Percentiles rank a stretch among this genome's conserved stretches.
Evolutionary conservation across 768 basidiomycete genomes (phyloP).

Genomic region (Collybia sordida): DNA sequence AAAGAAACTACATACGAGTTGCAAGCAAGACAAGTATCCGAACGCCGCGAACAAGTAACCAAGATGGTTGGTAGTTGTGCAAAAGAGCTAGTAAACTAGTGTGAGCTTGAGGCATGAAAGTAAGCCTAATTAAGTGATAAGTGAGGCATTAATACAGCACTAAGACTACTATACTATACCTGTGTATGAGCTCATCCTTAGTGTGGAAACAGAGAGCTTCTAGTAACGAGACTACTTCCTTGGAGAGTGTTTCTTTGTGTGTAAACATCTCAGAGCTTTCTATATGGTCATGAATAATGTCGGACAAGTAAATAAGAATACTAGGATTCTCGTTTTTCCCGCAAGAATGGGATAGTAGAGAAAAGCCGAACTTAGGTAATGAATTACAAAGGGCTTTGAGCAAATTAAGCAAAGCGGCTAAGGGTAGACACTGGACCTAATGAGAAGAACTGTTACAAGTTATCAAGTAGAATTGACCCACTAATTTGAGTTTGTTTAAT

Average conservation of each 20-base stretch:
- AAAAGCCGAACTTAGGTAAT: constrained; percentile 45
- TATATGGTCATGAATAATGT: constrained; percentile 41
- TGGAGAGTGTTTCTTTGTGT: constrained; percentile 33
- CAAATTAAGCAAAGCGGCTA: constrained; percentile 55
- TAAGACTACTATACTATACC: constrained; percentile 23
- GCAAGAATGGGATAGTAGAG: constrained; percentile 29
- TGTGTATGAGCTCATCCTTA: constrained; percentile 39
- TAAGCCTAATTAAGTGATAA: constrained; percentile 9
- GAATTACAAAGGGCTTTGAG: constrained; percentile 44
- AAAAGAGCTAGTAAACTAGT: constrained; percentile 49
- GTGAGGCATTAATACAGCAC: neutral
- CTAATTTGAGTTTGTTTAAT: constrained; percentile 37
- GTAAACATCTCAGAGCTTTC: constrained; percentile 26
- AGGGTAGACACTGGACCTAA: constrained; percentile 36
- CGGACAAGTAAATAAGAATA: constrained; percentile 39
- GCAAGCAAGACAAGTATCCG: constrained; percentile 56
- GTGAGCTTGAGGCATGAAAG: constrained; percentile 36
- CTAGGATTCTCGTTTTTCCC: constrained; percentile 24
- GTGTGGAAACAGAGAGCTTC: constrained; percentile 53
- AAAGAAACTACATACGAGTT: constrained; percentile 42
- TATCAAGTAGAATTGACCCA: constrained; percentile 24
- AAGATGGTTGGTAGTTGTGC: constrained; percentile 46
- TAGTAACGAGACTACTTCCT: constrained; percentile 45
- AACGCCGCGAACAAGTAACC: constrained; percentile 47
- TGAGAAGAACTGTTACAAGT: constrained; percentile 11